phyloP scores from a whole-genome alignment of 176 grass and related monocot genomes.

The Oryza officinalis region DNA sequence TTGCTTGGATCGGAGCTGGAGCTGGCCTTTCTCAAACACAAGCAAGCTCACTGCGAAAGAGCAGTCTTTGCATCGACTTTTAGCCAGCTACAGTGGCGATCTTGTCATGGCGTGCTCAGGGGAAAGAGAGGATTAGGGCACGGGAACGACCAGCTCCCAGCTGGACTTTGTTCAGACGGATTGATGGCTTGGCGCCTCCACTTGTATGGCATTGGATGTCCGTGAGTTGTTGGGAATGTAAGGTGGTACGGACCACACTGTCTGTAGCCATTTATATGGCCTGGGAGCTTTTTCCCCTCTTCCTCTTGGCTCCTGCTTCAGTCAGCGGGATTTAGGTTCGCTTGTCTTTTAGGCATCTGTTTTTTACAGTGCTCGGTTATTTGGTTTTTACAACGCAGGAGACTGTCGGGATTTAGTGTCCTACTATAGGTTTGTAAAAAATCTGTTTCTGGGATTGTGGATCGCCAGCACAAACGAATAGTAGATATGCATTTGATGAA shows the following conservation, averaged over 20 bases:
- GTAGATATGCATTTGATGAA: neutral
- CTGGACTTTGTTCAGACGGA: conserved; percentile 38
- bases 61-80: conserved; percentile 34
- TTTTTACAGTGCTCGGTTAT: conserved; percentile 1
- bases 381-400: neutral
- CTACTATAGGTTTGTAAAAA: neutral
- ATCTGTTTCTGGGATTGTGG: neutral
- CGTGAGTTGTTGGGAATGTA: conserved; percentile 26
- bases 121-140: neutral
- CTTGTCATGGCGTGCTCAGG: conserved; percentile 25
- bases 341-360: conserved; percentile 9
- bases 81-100: conserved; percentile 27
- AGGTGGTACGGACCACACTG: conserved; percentile 32
- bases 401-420: neutral
- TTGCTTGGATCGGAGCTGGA: conserved; percentile 40
- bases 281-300: neutral
- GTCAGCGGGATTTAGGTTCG: neutral
- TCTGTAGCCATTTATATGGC: conserved; percentile 12
- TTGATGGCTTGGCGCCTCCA: conserved; percentile 23
- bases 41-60: conserved; percentile 7
- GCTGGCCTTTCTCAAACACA: conserved; percentile 12
- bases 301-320: conserved; percentile 20
- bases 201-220: neutral
- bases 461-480: neutral
- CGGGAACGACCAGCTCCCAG: neutral